Base-by-base conservation (phyloP, 2,329 filamentous ascomycete genomes). In the Daldinia sp. region DNA sequence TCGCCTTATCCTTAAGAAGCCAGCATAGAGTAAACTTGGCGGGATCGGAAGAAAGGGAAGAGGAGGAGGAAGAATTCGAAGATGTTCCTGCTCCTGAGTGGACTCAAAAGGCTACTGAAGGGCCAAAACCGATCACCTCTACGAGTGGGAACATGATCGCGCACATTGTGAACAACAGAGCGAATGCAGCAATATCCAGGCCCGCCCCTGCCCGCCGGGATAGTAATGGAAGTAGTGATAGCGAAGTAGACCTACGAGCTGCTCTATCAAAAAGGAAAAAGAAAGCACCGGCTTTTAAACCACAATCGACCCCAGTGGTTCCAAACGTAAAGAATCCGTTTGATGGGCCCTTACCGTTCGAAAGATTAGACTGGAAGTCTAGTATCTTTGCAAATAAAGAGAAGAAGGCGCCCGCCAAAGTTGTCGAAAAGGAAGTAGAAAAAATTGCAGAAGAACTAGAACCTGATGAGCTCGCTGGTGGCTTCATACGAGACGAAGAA, bases 301-400 rank as follows among this genome's bases (percentile, higher is more conserved):
- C 79, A 1, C 46, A 65, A 70, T 37, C 72, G 63, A 75, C 79
- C 3, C 77, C 81, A 20, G 75, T 82, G 2, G 75, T 80, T n/a
- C 78, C 85, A 9, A 89, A 88, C 56, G 83, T 86, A 39, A 88
- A 87, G 71, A 88, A 89, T 73, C 84, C 88, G 0, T 89, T 97
- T 75, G 88, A 88, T 71, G 95, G 95, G 0, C 93, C 94, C 0
- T 80, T 99, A 4, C 96, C 96, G 0, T 99, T 99, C 75, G 94
- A 97, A 73, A 95, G 93, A 76, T 85, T 97, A 1, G 89, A 92
- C 50, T 89, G 87, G 84, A 90, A 88, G 58, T 90, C 88, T 2
- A 86, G 85, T 1, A 82, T 89, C 1, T 89, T 89, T 67, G 80
- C 80, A 4, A 84, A 83, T 69, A 84, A 82, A 62, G 71, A 77